Evolutionary conservation across 805 yeast species (phyloP).

Genomic region (Barnettozyma wickerhamii): DNA sequence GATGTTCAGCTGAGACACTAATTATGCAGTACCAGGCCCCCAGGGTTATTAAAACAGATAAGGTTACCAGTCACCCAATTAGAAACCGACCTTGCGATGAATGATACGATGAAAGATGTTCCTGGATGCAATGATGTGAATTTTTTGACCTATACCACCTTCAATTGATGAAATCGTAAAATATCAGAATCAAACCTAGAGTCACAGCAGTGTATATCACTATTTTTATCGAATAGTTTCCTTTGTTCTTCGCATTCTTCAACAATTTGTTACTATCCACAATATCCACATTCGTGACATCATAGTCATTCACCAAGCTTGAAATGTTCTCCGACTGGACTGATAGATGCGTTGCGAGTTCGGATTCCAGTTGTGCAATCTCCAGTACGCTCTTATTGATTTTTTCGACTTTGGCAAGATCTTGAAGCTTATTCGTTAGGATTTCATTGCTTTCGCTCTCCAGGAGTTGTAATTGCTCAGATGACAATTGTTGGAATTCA

Average conservation of each 20-base stretch:
- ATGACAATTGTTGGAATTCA: constrained; percentile 26
- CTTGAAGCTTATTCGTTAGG: constrained; percentile 52
- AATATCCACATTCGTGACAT: constrained; percentile 60
- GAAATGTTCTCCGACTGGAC: constrained; percentile 69
- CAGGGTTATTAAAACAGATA: too few relatives aligned
- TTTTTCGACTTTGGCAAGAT: constrained; percentile 53
- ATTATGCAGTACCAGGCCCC: too few relatives aligned
- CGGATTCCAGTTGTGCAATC: constrained; percentile 70
- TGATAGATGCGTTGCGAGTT: constrained; percentile 66
- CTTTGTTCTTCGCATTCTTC: constrained; percentile 60
- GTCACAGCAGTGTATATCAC: constrained; percentile 51
- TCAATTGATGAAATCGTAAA: constrained; percentile 47
- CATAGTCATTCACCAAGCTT: constrained; percentile 60
- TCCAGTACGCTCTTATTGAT: constrained; percentile 64
- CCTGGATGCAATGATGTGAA: too few relatives aligned
- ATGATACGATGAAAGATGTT: background rate
- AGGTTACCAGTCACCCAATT: too few relatives aligned
- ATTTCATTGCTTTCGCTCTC: constrained; percentile 55
- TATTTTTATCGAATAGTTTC: constrained; percentile 55
- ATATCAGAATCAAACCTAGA: constrained; percentile 51
- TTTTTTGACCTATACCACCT: too few relatives aligned
- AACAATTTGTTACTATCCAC: constrained; percentile 67
- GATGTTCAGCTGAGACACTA: too few relatives aligned
- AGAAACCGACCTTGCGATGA: constrained; percentile 5
- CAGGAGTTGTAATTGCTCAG: constrained; percentile 54